phyloP scores from a whole-genome alignment of 2,329 filamentous ascomycete genomes.

The Thyridium curvatum region DNA sequence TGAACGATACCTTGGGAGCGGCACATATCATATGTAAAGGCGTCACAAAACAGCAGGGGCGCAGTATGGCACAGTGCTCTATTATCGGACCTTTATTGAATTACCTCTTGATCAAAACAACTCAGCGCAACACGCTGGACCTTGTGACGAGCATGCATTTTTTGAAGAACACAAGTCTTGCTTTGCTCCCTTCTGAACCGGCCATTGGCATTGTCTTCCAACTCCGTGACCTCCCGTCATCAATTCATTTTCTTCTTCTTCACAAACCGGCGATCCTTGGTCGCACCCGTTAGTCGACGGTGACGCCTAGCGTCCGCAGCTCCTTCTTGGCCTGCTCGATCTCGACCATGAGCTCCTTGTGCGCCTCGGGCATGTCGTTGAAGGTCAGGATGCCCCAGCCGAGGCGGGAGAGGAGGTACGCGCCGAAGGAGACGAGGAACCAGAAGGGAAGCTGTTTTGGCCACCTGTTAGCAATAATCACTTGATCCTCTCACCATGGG shows the following conservation, averaged over 20 bases:
- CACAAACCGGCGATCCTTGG: neutral
- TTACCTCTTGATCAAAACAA: too few relatives aligned
- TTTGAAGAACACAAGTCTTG: too few relatives aligned
- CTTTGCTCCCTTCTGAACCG: too few relatives aligned
- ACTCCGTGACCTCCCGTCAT: neutral
- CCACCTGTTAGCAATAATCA: slow-evolving; percentile 2
- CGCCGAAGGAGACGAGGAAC: slow-evolving; percentile 83
- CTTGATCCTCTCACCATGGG: too few relatives aligned
- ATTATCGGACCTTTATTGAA: too few relatives aligned
- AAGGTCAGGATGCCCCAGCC: slow-evolving; percentile 93
- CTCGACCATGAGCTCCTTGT: slow-evolving; percentile 82
- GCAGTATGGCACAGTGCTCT: too few relatives aligned
- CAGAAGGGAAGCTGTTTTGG: slow-evolving; percentile 76
- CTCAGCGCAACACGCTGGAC: too few relatives aligned
- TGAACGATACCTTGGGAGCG: too few relatives aligned
- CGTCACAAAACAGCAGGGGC: too few relatives aligned
- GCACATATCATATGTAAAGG: too few relatives aligned
- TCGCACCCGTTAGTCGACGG: slow-evolving; percentile 55
- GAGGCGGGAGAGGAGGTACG: slow-evolving; percentile 85
- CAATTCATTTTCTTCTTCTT: neutral
- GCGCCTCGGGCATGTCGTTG: slow-evolving; percentile 88
- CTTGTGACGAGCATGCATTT: too few relatives aligned
- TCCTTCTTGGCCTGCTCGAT: slow-evolving; percentile 73
- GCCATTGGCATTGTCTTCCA: too few relatives aligned
- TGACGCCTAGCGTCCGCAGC: slow-evolving; percentile 66